A percentile compares a stretch with the other conserved stretches of the same genome.
These are phyloP conservation scores for Flaveria ramosissima DNA, from an alignment of 129 eudicot species.

Conservation along the genomic window DNA sequence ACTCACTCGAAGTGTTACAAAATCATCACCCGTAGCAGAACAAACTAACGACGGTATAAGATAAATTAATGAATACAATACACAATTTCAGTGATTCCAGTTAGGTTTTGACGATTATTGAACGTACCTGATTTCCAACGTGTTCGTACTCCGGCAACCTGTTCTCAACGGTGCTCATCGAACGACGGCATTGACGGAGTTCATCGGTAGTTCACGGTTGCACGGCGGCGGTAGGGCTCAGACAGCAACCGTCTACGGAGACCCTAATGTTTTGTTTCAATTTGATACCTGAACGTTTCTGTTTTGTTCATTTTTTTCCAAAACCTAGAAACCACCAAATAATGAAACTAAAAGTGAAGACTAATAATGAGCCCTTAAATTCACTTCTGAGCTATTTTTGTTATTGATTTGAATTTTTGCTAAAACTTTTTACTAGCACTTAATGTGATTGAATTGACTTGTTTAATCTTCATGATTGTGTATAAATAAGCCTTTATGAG, in stretches of 20 bases:
- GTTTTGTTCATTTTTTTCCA: neutral
- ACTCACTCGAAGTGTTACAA: neutral
- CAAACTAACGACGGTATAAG: conserved; percentile 4
- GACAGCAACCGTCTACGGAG: neutral
- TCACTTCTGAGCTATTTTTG: no score
- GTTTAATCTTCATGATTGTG: no score
- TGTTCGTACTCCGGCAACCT: conserved; percentile 12
- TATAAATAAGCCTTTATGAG: no score
- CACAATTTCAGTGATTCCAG: conserved; percentile 1
- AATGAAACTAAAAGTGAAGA: no score
- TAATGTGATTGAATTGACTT: no score
- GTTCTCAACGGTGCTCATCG: conserved; percentile 16
- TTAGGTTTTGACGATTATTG: neutral
- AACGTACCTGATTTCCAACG: conserved; percentile 19
- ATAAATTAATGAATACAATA: conserved; percentile 2
- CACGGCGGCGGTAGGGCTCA: conserved; percentile 22
- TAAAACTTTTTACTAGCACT: no score
- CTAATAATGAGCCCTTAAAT: no score
- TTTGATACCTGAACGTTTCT: neutral
- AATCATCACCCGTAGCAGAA: neutral
- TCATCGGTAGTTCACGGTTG: neutral
- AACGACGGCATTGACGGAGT: conserved; percentile 13
- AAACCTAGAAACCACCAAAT: neutral
- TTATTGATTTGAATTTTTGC: no score
- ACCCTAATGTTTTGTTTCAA: neutral